A percentile compares a stretch with the other conserved stretches of the same genome.
Conservation (phyloP, 192 early-diverging fungal species). For the Podila verticillata region DNA sequence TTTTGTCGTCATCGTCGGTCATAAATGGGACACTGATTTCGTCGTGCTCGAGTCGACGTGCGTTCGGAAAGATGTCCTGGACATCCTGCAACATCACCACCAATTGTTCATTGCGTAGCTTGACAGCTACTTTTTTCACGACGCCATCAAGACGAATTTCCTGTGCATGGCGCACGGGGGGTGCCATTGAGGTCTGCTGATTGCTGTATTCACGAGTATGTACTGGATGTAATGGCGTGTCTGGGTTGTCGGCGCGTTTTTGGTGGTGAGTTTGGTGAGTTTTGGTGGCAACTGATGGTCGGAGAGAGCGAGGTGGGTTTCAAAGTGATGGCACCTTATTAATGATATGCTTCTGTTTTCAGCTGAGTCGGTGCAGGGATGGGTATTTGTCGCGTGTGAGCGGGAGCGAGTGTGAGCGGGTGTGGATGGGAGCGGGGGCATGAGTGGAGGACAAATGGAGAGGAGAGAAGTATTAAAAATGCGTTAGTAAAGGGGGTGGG, state of each 20-base stretch:
- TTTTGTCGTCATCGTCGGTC: constrained; percentile 26
- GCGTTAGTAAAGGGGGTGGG: too few species aligned
- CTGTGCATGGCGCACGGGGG: constrained; percentile 15
- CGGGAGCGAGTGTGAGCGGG: not conserved
- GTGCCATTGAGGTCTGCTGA: constrained; percentile 9
- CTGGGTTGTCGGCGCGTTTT: too few species aligned
- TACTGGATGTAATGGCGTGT: too few species aligned
- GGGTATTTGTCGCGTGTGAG: not conserved
- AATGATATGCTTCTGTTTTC: too few species aligned
- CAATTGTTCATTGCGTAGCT: constrained; percentile 7
- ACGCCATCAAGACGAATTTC: constrained; percentile 14
- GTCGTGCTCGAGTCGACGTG: constrained; percentile 13
- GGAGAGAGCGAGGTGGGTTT: too few species aligned
- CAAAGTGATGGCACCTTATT: too few species aligned
- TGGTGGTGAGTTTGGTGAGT: too few species aligned
- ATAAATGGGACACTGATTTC: constrained; percentile 21
- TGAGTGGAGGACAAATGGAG: not conserved
- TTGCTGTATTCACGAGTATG: not conserved
- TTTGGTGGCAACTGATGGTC: too few species aligned
- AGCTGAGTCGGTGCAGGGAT: too few species aligned
- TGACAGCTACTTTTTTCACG: constrained; percentile 9
- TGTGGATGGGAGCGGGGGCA: not conserved
- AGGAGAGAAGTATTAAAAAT: not conserved
- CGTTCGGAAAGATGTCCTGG: constrained; percentile 22
- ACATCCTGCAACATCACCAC: constrained; percentile 19